phyloP scores from a whole-genome alignment of 306 rosid species.

The Fragaria ananassa region DNA sequence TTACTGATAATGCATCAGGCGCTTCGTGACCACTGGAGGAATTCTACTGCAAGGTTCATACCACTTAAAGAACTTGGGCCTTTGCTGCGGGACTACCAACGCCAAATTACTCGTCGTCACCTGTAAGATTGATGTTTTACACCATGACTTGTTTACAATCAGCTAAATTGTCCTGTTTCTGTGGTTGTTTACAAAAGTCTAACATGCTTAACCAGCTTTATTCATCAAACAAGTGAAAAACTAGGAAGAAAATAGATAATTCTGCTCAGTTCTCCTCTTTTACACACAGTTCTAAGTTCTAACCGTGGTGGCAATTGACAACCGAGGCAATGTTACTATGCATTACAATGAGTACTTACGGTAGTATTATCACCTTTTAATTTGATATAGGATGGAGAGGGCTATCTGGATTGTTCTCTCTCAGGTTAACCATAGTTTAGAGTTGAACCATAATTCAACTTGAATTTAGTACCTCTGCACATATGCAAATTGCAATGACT shows the following conservation, averaged over 20 bases:
- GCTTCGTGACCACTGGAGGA: conserved; percentile 80
- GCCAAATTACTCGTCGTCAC: conserved; percentile 46
- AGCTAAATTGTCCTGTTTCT: background rate
- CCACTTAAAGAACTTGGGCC: conserved; percentile 86
- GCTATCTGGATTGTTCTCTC: background rate
- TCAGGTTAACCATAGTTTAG: background rate
- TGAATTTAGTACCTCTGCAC: background rate
- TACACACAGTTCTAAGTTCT: background rate
- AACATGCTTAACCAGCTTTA: background rate
- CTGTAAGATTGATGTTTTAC: conserved; percentile 47
- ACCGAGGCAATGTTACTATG: background rate
- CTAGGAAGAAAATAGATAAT: background rate
- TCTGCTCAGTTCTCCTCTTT: background rate
- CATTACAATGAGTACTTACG: background rate
- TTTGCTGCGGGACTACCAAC: conserved; percentile 85
- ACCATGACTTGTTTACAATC: conserved; percentile 16
- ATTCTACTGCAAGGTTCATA: conserved; percentile 56
- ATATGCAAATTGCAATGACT: background rate
- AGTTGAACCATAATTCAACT: background rate
- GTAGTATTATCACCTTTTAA: background rate
- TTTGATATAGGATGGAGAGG: background rate
- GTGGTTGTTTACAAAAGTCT: background rate
- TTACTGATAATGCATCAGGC: conserved; percentile 44
- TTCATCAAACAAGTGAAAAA: background rate
- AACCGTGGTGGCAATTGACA: background rate